Evolutionary conservation across 2,329 filamentous ascomycete species (phyloP), one percentile per base, ranked within the genome.

Genomic region (Tolypocladium cylindrosporum): DNA sequence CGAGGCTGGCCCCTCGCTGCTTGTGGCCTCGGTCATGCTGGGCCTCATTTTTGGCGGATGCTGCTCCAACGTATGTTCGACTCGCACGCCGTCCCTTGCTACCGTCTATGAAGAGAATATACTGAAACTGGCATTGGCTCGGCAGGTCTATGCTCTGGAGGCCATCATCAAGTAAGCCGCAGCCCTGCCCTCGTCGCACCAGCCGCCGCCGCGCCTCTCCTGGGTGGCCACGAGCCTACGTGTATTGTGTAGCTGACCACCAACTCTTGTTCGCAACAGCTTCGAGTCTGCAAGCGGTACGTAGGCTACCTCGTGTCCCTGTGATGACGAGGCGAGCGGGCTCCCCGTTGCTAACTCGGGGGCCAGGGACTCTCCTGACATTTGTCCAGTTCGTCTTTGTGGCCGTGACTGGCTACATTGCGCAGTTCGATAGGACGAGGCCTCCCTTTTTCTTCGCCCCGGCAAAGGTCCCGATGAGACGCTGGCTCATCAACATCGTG

Each of bases 31-130:
- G 27, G 77, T 81, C 58, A 95, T 95, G 81, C 80, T 93, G 59
- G 81, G 80, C 55, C 81, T 97, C 63, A 97, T 99, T 60, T 97
- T 99, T 72, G 94, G 94, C 55, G 94, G 94, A 37, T 96, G 91
- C 70, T 96, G 92, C 75, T 91, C 90, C 41, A 96, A 96, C 80
- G 92, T 92, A 77, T 74, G 85, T 57, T 34, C 21, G 27, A 39
- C 39, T 31, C 34, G 21, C 45, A 34, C 27, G 27, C 27, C 4
- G 45, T n/a, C 16, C 9, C 31, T 51, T 27, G 48, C 27, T 21
- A 14, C 50, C 16, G 10, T 4, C 14, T 10, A 10, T 4, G 2
- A 13, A n/a, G 9, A 36, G 4, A 16, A 21, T 31, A 54, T 8
- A 50, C 24, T 41, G 24, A 42, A n/a, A 27, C 37, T 21, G 24